These are phyloP conservation scores for Populus trichocarpa DNA, from an alignment of 441 rosid genomes.

Conservation along the genomic window DNA sequence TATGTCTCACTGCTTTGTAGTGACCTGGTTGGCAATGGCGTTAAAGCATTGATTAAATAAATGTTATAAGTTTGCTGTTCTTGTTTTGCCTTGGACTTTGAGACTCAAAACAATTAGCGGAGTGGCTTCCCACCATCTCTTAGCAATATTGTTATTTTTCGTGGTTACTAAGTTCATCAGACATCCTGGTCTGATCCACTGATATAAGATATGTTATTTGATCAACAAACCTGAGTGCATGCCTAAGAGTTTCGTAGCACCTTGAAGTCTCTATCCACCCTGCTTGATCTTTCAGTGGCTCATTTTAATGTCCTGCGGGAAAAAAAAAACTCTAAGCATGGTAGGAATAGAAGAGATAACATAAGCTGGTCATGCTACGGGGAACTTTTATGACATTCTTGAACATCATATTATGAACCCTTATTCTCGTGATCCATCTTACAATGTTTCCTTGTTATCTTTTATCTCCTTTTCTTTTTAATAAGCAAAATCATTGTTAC, in stretches of 20 bases:
- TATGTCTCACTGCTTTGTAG: not conserved
- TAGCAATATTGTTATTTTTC: not conserved
- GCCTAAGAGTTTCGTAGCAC: not conserved
- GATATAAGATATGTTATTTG: not conserved
- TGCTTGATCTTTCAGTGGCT: not conserved
- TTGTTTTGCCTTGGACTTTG: not conserved
- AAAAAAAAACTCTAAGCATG: not conserved
- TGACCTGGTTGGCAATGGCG: not conserved
- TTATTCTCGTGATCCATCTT: too few species aligned
- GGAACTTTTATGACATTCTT: not conserved
- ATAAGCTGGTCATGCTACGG: not conserved
- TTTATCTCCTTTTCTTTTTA: too few species aligned
- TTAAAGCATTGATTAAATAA: not conserved
- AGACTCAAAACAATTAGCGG: not conserved
- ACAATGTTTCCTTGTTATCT: too few species aligned
- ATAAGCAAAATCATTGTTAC: too few species aligned
- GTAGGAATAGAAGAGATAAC: not conserved
- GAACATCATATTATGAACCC: not conserved
- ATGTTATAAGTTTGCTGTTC: not conserved
- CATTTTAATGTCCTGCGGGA: not conserved
- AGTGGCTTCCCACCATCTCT: not conserved
- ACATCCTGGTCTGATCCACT: not conserved
- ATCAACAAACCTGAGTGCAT: not conserved
- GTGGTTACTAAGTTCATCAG: not conserved
- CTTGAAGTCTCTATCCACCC: not conserved